Conservation (phyloP, 805 yeast genomes). For the Ogataea ramenticola region DNA sequence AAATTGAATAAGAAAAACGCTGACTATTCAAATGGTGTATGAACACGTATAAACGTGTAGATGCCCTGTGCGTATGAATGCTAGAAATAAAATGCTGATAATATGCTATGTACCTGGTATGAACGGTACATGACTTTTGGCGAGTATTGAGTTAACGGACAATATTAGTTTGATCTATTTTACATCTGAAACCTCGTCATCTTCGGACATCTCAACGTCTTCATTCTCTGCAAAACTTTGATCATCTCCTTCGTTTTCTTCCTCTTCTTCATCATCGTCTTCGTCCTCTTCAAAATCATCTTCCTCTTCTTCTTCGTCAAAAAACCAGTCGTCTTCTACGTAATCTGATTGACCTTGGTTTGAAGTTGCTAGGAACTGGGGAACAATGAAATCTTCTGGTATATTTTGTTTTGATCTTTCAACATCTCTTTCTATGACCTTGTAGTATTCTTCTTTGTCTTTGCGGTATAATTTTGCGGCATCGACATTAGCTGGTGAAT, state of each 20-base stretch:
- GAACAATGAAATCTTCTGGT: slow-evolving; percentile 81
- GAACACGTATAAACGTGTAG: too few species aligned
- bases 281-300: slow-evolving; percentile 53
- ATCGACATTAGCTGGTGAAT: slow-evolving; percentile 93
- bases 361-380: slow-evolving; percentile 35
- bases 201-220: slow-evolving; percentile 38
- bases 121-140: too few species aligned
- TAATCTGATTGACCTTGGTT: slow-evolving; percentile 47
- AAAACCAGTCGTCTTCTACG: slow-evolving; percentile 57
- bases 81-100: too few species aligned
- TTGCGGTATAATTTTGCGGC: slow-evolving; percentile 90
- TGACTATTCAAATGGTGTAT: too few species aligned
- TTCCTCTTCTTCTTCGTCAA: slow-evolving; percentile 44
- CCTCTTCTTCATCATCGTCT: slow-evolving; percentile 38
- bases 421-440: slow-evolving; percentile 72
- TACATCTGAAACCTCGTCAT: slow-evolving; percentile 31
- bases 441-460: slow-evolving; percentile 67
- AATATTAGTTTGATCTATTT: slow-evolving; percentile 9
- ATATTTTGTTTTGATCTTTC: slow-evolving; percentile 78
- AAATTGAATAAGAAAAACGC: too few species aligned
- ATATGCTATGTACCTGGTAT: too few species aligned
- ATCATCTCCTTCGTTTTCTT: slow-evolving; percentile 30
- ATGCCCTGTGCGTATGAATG: too few species aligned
- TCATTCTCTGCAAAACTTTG: slow-evolving; percentile 35
- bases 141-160: too few species aligned